Base-by-base conservation (phyloP, 1,284 basidiomycete genomes). In the Leccinum pachyderme region DNA sequence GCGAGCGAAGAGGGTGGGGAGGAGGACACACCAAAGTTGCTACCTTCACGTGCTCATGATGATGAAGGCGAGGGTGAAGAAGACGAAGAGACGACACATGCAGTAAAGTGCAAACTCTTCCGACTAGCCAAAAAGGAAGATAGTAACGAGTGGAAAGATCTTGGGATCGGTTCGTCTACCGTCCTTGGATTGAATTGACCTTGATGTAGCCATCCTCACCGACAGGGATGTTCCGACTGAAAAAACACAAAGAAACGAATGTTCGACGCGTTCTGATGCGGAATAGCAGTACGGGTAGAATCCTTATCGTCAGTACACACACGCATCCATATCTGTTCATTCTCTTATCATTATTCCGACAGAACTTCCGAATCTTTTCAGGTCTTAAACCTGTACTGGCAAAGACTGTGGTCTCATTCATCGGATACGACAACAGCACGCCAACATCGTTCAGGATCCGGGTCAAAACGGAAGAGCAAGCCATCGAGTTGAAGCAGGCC, bases 1-100 rank as follows among this genome's bases (percentile, higher is more conserved):
- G 63, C 58, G 24, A 69, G 65, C 11, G 69, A 67, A n/a, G 72
- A 72, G 48, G 61, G 69, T 35, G 65, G 63, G n/a, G 73, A 72
- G 2, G 72, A 71, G 9, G 70, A 70, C 50, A 57, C 61, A 4
- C 59, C 61, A 33, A 69, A 67, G 56, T 48, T 79, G 29, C 59
- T 77, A 13, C 69, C 77, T 7, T 72, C 72, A 25, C 76, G 74
- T 33, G 72, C 73, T 28, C 81, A 85, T 59, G 87, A 89, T 60
- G 75, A 75, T 48, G 87, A 88, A 61, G 88, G 88, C n/a, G 83
- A 83, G 63, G 89, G 89, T 15, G 92, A 94, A 72, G 89, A 95
- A 69, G 78, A 87, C 44, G 92, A 95, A 68, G 84, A 86, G 54
- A 92, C 89, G 3, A 73, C 77, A 18, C 76, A 86, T 67, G 76